Base-by-base conservation (phyloP, 768 basidiomycete species). In the Crassisporium funariophilum region DNA sequence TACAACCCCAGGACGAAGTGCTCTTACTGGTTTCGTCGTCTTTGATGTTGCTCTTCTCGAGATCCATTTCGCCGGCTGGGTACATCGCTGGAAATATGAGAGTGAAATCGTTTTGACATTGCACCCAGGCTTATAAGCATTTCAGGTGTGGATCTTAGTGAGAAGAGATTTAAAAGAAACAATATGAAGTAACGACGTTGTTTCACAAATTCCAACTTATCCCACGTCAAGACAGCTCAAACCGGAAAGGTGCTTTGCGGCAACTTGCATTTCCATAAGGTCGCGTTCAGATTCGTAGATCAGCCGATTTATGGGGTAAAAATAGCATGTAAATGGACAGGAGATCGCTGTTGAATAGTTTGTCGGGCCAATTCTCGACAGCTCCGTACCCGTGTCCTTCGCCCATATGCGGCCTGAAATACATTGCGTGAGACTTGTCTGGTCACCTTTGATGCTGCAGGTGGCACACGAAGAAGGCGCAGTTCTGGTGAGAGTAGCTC, bases 301-400 rank as follows among this genome's bases (percentile, higher is more conserved):
- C 31, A 33, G 31, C 2, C 2, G 31, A 33, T 12, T 33, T 33
- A 12, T 19, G 34, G 10, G 22, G 17, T 46, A 46, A 50, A 50
- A 50, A 46, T 50, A 50, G 19, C 15, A 13, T 35, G n/a, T 12
- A 33, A 16, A 3, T 12, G 12, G 23, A 25, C 12, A 44, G 37
- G 22, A 34, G 38, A 25, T 41, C 44, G 49, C 49, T 50, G 49
- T 24, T 21, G 23, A 16, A 21, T 33, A 39, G 7, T 16, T 34
- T 10, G 39, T 50, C 49, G 49, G 39, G 38, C 5, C 23, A 33
- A 22, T 44, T 41, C n/a, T 19, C 40, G 44, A 41, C 44, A 50
- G 37, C 35, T 50, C 44, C 44, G 44, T 44, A 46, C 45, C 36
- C 45, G 45, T 67, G 13, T 63, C 59, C 19, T n/a, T n/a, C n/a